Conservation (phyloP, 768 basidiomycete genomes). For the Russula ochroleuca region DNA sequence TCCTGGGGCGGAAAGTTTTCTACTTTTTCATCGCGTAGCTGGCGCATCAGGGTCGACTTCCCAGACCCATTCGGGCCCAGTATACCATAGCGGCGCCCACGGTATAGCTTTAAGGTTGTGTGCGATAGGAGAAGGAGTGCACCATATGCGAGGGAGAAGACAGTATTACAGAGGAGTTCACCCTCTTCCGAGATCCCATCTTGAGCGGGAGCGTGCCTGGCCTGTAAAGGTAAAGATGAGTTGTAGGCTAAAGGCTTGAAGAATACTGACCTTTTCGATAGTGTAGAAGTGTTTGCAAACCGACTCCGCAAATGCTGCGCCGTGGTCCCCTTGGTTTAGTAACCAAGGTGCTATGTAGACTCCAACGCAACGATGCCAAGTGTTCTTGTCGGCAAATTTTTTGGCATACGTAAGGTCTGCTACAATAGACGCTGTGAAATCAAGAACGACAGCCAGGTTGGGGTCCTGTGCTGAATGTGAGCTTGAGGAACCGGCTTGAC, state of each 20-base stretch:
- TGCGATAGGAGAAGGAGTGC: slow-evolving; percentile 92
- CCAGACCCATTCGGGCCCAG: slow-evolving; percentile 95
- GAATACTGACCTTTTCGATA: slow-evolving; percentile 54
- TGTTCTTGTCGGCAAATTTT: slow-evolving; percentile 48
- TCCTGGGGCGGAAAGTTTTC: slow-evolving; percentile 93
- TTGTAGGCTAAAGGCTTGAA: slow-evolving; percentile 6
- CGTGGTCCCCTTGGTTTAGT: slow-evolving; percentile 41
- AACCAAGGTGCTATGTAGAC: slow-evolving; percentile 71
- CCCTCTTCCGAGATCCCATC: slow-evolving; percentile 61
- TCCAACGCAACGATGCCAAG: slow-evolving; percentile 70
- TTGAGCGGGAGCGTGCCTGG: slow-evolving; percentile 48
- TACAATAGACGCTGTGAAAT: slow-evolving; percentile 69
- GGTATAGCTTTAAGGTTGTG: slow-evolving; percentile 82
- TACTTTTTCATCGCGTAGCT: slow-evolving; percentile 89
- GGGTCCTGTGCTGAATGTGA: slow-evolving; percentile 50
- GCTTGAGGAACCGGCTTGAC: slow-evolving; percentile 41
- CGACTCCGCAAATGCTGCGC: slow-evolving; percentile 51
- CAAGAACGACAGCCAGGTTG: slow-evolving; percentile 55
- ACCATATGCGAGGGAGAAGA: slow-evolving; percentile 95
- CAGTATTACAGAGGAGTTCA: slow-evolving; percentile 84
- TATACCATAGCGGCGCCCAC: slow-evolving; percentile 92
- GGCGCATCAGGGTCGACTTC: slow-evolving; percentile 94
- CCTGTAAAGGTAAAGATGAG: slow-evolving; percentile 37
- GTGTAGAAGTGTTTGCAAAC: slow-evolving; percentile 71
- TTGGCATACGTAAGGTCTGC: slow-evolving; percentile 69